Base-by-base conservation (phyloP, 345 rosid genomes). In the Microthlaspi erraticum region DNA sequence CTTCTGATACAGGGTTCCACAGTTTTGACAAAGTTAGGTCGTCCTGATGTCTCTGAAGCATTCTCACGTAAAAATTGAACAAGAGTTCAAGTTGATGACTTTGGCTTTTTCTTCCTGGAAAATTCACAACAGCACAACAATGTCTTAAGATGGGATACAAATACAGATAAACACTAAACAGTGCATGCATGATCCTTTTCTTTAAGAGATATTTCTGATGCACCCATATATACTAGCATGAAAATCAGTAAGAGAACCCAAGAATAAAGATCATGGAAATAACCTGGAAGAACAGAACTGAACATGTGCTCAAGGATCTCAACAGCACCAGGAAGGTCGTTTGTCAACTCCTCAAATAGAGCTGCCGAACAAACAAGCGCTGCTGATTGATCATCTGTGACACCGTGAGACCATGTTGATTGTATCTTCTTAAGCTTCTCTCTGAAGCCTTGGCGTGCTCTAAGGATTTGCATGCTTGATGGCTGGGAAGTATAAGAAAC, bases 281-380 rank as follows among this genome's bases (percentile, higher is more conserved):
- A 73, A 91, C 97, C 97, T 84, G 99, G 99, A 83, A 91, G 93
- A 68, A 89, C 93, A 86, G 83, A 85, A 19, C 71, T 64, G 26
- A 91, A 81, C 53, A 88, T 90, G 77, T 86, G 81, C 44, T 85
- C 83, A 66, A 94, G 60, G 68, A 86, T 80, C 80, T 85, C 85
- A 66, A 86, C 61, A 39, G 90, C 96, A 16, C 84, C 84, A 72
- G 72, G 45, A 82, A 81, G 78, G 70, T 92, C 96, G 74, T 76
- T 77, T 5, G 93, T 81, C 75, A 89, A 70, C 81, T 94, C 99
- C 80, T 88, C 99, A 79, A 88, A 91, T 66, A 89, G 77, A 60
- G 97, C 88, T 12, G 93, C 95, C 0, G 96, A 80, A 79, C 92
- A 87, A 70, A 85, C 78, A 32, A 91, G 76, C 58, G 96, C 93